Base-by-base conservation (phyloP, 2,329 filamentous ascomycete species). In the Neopestalotiopsis clavispora region DNA sequence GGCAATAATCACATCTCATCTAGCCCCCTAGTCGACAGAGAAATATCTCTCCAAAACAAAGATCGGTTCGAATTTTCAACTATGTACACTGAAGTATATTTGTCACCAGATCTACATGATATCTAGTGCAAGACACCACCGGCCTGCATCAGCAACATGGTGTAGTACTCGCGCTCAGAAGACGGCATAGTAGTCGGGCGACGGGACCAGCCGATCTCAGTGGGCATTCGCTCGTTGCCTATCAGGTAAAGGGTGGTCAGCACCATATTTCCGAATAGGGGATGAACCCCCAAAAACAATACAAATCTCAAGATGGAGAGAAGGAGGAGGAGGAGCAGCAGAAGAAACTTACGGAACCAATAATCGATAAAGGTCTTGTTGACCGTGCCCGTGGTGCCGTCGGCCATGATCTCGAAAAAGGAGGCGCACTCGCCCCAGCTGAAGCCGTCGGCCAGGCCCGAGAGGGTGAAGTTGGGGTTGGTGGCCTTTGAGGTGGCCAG, bases 401-500 rank as follows among this genome's bases (percentile, higher is more conserved):
- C 59, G 30, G 57, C 66, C 32, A 67, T 32, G 23, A 49, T 61
- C 4, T 62, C 45, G n/a, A 67, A 52, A 58, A 62, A 67, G 59
- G 60, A 49, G 57, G 66, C 66, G 4, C 40, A 62, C 59, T 67
- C 66, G 23, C 58, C 57, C 30, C 58, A 38, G 45, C 66, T 67
- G 59, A 62, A 62, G n/a, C 42, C n/a, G 23, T 56, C 42, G 42
- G 57, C 40, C 10, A 28, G 28, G 12, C 13, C n/a, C 13, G 67
- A 45, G 42, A 40, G 12, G 17, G 45, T 56, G 28, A 64, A 74
- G 34, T 70, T 69, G 1, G 73, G 73, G 57, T 74, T 72, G n/a
- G 71, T 74, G 10, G 70, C 69, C 62, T 69, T 70, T 9, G 73
- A 73, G n/a, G 71, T 71, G 63, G 70, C 66, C 4, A 72, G 68